These are phyloP conservation scores for Fusarium sp. DNA, from an alignment of 2,329 filamentous ascomycete genomes.

Conservation along the genomic window DNA sequence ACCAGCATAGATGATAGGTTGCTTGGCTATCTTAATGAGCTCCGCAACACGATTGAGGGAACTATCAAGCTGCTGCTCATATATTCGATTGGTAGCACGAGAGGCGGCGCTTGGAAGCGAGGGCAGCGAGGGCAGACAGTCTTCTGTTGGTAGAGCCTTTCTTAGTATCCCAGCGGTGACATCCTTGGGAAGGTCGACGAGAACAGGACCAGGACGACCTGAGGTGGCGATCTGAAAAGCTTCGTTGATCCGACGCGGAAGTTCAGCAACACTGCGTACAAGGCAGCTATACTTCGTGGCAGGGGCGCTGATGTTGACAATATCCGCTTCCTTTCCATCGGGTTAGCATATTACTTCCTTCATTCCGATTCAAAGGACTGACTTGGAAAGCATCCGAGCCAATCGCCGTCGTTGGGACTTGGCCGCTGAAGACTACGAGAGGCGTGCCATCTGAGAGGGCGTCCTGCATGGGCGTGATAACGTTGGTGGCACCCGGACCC, in stretches of 20 bases:
- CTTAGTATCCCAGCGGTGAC: constrained; percentile 89
- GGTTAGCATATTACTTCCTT: too few relatives aligned
- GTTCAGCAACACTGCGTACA: constrained; percentile 71
- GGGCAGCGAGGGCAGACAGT: constrained; percentile 74
- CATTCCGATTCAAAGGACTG: too few relatives aligned
- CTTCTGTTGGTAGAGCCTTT: constrained; percentile 83
- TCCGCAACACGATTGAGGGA: constrained; percentile 84
- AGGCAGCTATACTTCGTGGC: too few relatives aligned
- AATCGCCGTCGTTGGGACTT: constrained; percentile 82
- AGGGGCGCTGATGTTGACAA: constrained; percentile 76
- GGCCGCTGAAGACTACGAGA: constrained; percentile 95
- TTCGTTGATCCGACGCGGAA: constrained; percentile 95
- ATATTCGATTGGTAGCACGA: constrained; percentile 80
- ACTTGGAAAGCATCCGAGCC: constrained; percentile 91
- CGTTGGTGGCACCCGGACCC: constrained; percentile 81
- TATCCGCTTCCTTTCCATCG: constrained; percentile 79
- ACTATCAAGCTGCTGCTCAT: constrained; percentile 78
- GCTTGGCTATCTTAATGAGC: constrained; percentile 90
- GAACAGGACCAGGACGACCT: constrained; percentile 91
- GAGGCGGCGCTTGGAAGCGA: constrained; percentile 89
- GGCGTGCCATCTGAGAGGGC: constrained; percentile 92
- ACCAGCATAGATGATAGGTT: constrained; percentile 95
- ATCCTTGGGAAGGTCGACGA: constrained; percentile 97
- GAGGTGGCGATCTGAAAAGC: constrained; percentile 98
- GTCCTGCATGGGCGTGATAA: constrained; percentile 95